These are phyloP conservation scores for Phaffia australis DNA, from an alignment of 768 basidiomycete species.

Conservation along the genomic window DNA sequence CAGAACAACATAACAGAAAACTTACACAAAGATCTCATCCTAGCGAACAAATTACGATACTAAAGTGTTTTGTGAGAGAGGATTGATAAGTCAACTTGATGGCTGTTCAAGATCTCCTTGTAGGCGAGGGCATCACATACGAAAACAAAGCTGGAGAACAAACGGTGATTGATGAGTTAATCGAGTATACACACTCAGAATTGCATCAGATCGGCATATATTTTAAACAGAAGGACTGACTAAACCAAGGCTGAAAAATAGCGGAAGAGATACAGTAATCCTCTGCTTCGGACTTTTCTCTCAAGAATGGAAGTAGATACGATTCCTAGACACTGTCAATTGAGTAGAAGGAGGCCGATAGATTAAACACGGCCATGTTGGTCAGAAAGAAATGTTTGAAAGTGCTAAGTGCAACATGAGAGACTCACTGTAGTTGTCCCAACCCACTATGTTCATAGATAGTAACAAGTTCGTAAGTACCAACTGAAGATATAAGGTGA, in stretches of 20 bases:
- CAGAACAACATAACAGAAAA: too few relatives aligned
- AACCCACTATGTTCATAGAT: constrained; percentile 31
- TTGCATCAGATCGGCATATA: not conserved
- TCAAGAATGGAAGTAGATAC: constrained; percentile 39
- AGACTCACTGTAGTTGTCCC: constrained; percentile 32
- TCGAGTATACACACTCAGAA: too few relatives aligned
- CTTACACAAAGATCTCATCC: constrained; percentile 3
- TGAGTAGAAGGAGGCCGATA: constrained; percentile 21
- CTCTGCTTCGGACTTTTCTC: constrained; percentile 39
- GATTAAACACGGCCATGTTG: too few relatives aligned
- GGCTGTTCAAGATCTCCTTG: too few relatives aligned
- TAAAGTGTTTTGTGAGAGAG: not conserved
- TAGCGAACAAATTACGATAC: constrained; percentile 24
- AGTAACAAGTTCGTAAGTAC: too few relatives aligned
- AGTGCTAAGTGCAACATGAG: not conserved
- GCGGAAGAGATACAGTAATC: constrained; percentile 41
- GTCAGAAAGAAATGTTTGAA: too few relatives aligned
- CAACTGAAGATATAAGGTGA: too few relatives aligned
- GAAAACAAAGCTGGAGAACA: constrained; percentile 19
- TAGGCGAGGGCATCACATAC: not conserved
- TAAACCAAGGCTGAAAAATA: constrained; percentile 12
- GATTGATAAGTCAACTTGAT: not conserved
- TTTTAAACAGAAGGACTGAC: not conserved
- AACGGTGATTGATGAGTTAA: not conserved
- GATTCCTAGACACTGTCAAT: constrained; percentile 34